Conservation (phyloP, 116 monocot genomes). For the Papilionanthe hybrid region DNA sequence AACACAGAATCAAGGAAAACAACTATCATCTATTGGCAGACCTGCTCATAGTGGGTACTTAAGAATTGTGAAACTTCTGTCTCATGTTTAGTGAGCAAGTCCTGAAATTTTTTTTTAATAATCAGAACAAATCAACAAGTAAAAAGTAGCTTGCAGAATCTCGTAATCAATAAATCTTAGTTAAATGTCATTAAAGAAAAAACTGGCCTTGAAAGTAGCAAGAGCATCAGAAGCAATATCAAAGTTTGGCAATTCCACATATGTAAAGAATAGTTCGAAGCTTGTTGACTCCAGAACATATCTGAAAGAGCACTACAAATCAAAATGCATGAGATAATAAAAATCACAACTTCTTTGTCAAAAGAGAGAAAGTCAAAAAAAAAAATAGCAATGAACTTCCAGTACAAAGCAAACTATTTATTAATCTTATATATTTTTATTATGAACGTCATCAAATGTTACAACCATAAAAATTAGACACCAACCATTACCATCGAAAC, state of each 20-base stretch:
- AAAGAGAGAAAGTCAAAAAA: neutral
- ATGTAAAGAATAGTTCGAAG: constrained; percentile 93
- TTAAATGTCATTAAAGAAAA: neutral
- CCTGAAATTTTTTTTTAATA: constrained; percentile 43
- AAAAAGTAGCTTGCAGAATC: neutral
- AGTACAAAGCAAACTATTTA: neutral
- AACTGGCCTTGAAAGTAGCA: constrained; percentile 85
- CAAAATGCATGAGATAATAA: constrained; percentile 25
- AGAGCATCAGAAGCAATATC: constrained; percentile 99
- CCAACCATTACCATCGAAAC: neutral
- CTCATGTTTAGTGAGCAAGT: constrained; percentile 96
- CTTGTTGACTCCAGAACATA: constrained; percentile 84
- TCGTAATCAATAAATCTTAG: neutral
- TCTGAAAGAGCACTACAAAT: constrained; percentile 69
- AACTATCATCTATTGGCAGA: constrained; percentile 13
- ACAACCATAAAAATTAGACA: neutral
- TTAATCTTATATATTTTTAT: neutral
- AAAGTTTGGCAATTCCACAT: constrained; percentile 91
- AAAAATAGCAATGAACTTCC: constrained; percentile 5
- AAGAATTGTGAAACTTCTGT: constrained; percentile 69
- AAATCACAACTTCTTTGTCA: constrained; percentile 21
- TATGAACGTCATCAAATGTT: neutral
- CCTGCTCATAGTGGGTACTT: constrained; percentile 76
- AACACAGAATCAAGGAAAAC: neutral
- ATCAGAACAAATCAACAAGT: constrained; percentile 1